phyloP scores from a whole-genome alignment of 1,284 basidiomycete genomes.

The Cutaneotrichosporon mucoides region DNA sequence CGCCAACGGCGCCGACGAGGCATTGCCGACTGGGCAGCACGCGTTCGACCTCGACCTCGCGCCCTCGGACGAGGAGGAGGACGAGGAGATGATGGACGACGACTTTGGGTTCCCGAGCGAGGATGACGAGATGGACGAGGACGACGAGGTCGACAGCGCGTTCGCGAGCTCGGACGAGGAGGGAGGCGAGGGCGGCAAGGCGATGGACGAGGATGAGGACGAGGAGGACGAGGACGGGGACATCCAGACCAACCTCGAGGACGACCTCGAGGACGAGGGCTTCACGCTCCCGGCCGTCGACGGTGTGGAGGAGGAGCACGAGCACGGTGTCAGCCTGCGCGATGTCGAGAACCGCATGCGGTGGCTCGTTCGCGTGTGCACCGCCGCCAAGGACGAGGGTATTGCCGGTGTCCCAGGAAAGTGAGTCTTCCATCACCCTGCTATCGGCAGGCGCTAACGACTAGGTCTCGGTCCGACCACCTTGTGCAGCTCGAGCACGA shows the following conservation, averaged over 20 bases:
- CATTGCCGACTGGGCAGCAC: constrained; percentile 43
- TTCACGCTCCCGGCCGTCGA: constrained; percentile 75
- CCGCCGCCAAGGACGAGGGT: constrained; percentile 64
- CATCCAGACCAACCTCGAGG: constrained; percentile 52
- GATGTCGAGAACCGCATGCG: constrained; percentile 84
- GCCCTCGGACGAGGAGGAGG: constrained; percentile 36
- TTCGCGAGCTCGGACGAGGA: constrained; percentile 43
- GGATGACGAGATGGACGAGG: constrained; percentile 52
- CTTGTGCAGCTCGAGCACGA: constrained; percentile 81
- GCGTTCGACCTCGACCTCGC: constrained; percentile 49
- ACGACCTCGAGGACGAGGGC: constrained; percentile 60
- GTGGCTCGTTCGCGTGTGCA: constrained; percentile 74
- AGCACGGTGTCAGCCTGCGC: constrained; percentile 64
- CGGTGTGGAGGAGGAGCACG: constrained; percentile 76
- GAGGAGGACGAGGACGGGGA: constrained; percentile 50
- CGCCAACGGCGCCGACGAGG: constrained; percentile 44
- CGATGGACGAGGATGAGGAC: constrained; percentile 34
- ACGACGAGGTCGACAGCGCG: constrained; percentile 53
- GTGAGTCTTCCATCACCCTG: constrained; percentile 30
- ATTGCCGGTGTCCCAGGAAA: constrained; percentile 56
- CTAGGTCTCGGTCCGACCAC: constrained; percentile 72
- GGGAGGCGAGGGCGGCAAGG: constrained; percentile 21
- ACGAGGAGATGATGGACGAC: constrained; percentile 52
- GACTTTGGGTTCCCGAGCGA: constrained; percentile 42
- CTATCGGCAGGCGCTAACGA: too few relatives aligned